Percentiles rank a stretch among this genome's conserved stretches.
phyloP scores from a whole-genome alignment of 2,329 filamentous ascomycete species.

The Corinectria fuckeliana region DNA sequence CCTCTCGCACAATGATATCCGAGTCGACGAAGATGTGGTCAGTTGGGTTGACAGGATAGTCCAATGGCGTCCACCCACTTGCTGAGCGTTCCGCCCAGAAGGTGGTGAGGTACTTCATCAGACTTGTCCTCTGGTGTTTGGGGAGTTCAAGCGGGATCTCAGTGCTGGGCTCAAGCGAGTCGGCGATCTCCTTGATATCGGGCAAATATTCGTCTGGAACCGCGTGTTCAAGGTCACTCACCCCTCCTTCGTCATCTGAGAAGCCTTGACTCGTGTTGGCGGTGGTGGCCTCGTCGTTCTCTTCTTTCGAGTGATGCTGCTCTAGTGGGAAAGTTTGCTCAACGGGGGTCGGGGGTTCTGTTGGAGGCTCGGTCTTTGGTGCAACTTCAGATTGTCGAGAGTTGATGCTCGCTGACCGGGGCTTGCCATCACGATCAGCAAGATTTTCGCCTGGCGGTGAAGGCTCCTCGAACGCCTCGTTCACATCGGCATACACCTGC shows the following conservation, averaged over 20 bases:
- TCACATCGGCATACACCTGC: constrained; percentile 92
- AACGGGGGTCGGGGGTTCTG: constrained; percentile 33
- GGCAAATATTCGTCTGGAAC: constrained; percentile 72
- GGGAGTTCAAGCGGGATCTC: constrained; percentile 77
- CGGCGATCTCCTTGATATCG: constrained; percentile 67
- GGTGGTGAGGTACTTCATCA: constrained; percentile 94
- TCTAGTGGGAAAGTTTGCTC: constrained; percentile 34
- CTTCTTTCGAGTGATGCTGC: constrained; percentile 35
- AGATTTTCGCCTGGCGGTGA: constrained; percentile 58
- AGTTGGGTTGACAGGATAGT: constrained; percentile 86
- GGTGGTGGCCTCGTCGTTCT: constrained; percentile 39
- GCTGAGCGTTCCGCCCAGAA: constrained; percentile 99
- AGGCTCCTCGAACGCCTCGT: constrained; percentile 87
- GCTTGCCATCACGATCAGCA: constrained; percentile 41
- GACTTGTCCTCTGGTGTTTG: constrained; percentile 89
- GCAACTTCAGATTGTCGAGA: constrained; percentile 40
- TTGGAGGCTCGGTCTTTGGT: constrained; percentile 18
- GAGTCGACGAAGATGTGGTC: constrained; percentile 98
- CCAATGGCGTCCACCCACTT: constrained; percentile 89
- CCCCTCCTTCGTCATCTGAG: constrained; percentile 70
- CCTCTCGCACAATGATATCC: constrained; percentile 95
- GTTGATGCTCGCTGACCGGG: constrained; percentile 35
- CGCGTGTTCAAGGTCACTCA: constrained; percentile 75
- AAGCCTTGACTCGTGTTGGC: constrained; percentile 58
- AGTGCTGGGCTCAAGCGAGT: constrained; percentile 65